phyloP scores from a whole-genome alignment of 495 filamentous ascomycete species.

The Chaetomium cochliodes region DNA sequence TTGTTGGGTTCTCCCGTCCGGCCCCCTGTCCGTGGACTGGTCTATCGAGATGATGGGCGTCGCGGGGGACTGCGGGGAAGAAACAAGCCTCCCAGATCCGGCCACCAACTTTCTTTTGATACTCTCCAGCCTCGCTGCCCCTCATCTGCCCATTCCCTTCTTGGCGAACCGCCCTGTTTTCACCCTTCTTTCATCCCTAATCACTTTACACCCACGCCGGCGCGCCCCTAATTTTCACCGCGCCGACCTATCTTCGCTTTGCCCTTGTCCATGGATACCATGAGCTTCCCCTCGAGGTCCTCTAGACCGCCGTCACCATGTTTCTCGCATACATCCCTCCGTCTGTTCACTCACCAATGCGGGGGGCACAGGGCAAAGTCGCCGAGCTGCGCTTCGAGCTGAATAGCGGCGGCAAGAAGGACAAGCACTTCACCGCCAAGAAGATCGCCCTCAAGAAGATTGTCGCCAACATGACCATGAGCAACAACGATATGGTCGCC shows the following conservation, averaged over 20 bases:
- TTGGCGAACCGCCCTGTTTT: conserved; percentile 9
- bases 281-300: conserved; percentile 26
- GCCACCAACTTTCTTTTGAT: not conserved
- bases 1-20: not conserved
- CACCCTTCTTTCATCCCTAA: not conserved
- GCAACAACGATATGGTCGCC: conserved; percentile 99
- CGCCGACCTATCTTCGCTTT: not conserved
- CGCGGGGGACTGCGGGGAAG: conserved; percentile 3
- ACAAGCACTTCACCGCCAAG: conserved; percentile 95
- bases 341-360: conserved; percentile 44
- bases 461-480: conserved; percentile 99
- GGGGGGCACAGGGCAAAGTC: conserved; percentile 84
- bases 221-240: not conserved
- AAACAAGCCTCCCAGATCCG: not conserved
- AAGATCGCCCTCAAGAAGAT: conserved; percentile 99
- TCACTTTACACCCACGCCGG: not conserved
- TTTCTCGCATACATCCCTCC: conserved; percentile 50
- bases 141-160: not conserved
- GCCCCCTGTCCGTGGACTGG: not conserved
- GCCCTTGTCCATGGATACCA: conserved; percentile 23
- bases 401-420: conserved; percentile 91
- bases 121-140: conserved; percentile 2
- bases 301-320: conserved; percentile 38
- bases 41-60: not conserved
- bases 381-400: conserved; percentile 94